Base-by-base conservation (phyloP, 2,329 filamentous ascomycete genomes). In the Aspergillus sp. region DNA sequence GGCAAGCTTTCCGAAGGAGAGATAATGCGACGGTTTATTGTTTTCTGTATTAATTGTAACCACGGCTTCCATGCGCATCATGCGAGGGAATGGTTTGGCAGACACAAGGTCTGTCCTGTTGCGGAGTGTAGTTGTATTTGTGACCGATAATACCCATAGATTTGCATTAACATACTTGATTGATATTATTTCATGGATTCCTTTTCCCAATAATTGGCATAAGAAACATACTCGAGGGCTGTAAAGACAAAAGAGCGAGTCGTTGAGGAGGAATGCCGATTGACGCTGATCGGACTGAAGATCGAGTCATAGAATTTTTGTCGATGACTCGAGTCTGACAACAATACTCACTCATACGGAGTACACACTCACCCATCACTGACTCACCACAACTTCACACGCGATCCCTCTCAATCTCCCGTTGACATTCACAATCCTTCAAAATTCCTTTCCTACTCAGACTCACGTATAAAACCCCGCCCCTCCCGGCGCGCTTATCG, bases 41-140 rank as follows among this genome's bases (percentile, higher is more conserved):
- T 82, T 4, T 85, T 87, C 65, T 88, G 86, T 66, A 82, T 84
- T 63, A 80, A 77, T 58, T 88, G 86, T 68, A 83, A 82, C 63
- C 86, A 88, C 74, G 85, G 84, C 1, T 86, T 83, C 63, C 86
- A 88, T 74, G 84, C 82, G 3, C 76, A 85, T 69, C 85, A 88
- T 76, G 85, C 86, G 11, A 73, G 79, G 62, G 79, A 82, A 60
- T 88, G 86, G 86, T 88, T 88, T 56, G 64, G 59, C 43, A 69
- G 65, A 27, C 74, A 76, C 59, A 71, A 68, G 49, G 68, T 75
- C 9, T 77, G 75, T 60, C 73, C 74, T 1, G 74, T 77, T 17
- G 70, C 74, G 6, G 74, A 76, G 47, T 77, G 74, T 58, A 73
- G 63, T 48, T 77, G 74, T 63, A 71, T 76, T 57, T 77, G 74